These are phyloP conservation scores for Daldinia vernicosa DNA, from an alignment of 495 filamentous ascomycete genomes.

Conservation along the genomic window DNA sequence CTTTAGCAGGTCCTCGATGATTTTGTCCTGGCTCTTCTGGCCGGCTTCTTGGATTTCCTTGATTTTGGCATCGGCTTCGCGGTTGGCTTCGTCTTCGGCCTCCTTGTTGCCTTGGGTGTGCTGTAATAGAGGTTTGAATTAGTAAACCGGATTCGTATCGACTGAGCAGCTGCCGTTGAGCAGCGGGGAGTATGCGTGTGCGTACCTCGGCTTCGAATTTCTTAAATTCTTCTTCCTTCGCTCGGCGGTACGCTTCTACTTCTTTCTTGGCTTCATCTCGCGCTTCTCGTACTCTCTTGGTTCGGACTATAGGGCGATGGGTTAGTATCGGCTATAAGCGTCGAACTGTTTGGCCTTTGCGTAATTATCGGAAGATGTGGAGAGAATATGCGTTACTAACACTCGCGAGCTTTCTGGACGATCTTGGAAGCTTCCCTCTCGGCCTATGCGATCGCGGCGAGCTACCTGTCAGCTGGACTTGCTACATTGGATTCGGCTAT, in stretches of 20 bases:
- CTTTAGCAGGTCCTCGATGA: slow-evolving; percentile 79
- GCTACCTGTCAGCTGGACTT: slow-evolving; percentile 26
- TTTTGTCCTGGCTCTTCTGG: slow-evolving; percentile 77
- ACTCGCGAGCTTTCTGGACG: slow-evolving; percentile 78
- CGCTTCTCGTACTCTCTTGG: slow-evolving; percentile 95
- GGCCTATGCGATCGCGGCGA: slow-evolving; percentile 64
- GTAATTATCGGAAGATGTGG: background rate
- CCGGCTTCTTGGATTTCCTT: slow-evolving; percentile 83
- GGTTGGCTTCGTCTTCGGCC: slow-evolving; percentile 84
- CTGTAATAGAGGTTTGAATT: slow-evolving; percentile 49
- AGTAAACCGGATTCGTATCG: background rate
- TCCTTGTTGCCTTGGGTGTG: slow-evolving; percentile 88
- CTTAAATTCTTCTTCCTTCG: slow-evolving; percentile 95
- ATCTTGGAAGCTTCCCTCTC: slow-evolving; percentile 99
- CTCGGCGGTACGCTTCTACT: slow-evolving; percentile 89
- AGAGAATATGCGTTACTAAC: slow-evolving; percentile 39
- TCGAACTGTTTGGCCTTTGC: background rate
- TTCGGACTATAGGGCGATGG: slow-evolving; percentile 73
- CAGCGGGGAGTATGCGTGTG: background rate
- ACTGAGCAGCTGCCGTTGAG: background rate
- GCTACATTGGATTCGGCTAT: background rate
- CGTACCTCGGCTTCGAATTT: slow-evolving; percentile 90
- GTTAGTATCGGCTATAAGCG: background rate
- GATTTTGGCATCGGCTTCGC: slow-evolving; percentile 82
- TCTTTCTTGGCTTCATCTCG: slow-evolving; percentile 96